Conservation (phyloP, 2,329 filamentous ascomycete species). For the Seiridium cupressi region DNA sequence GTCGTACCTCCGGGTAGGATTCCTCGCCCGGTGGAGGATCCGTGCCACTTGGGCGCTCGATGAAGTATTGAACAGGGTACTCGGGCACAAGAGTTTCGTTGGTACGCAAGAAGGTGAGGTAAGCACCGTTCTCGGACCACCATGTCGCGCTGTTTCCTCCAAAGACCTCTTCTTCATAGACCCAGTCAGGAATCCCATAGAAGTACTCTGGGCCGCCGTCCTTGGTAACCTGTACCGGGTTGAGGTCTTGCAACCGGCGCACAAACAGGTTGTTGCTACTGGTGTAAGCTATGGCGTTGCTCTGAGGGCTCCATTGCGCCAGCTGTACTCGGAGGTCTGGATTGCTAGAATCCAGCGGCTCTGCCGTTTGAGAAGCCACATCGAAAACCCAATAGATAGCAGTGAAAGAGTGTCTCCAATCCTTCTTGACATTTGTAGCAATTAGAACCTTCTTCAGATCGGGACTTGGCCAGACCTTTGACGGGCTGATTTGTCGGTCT, state of each 20-base stretch:
- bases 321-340: constrained; percentile 71
- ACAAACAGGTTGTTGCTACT: constrained; percentile 88
- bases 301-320: constrained; percentile 84
- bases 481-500: constrained; percentile 53
- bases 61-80: constrained; percentile 90
- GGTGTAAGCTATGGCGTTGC: constrained; percentile 86
- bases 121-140: constrained; percentile 91
- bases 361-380: constrained; percentile 72
- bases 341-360: constrained; percentile 73
- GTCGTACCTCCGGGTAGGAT: constrained; percentile 82
- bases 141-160: constrained; percentile 79
- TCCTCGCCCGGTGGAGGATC: constrained; percentile 70
- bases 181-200: constrained; percentile 97
- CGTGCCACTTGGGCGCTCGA: constrained; percentile 79
- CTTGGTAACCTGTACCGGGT: constrained; percentile 71
- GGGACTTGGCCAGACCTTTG: constrained; percentile 70
- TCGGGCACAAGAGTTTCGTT: constrained; percentile 91
- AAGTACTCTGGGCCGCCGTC: constrained; percentile 89
- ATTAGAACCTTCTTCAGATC: constrained; percentile 85
- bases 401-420: constrained; percentile 88
- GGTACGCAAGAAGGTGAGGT: constrained; percentile 86
- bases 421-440: constrained; percentile 67
- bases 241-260: constrained; percentile 57
- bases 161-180: constrained; percentile 87
- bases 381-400: constrained; percentile 91